Evolutionary conservation across 805 yeast genomes (phyloP), one percentile per base, ranked within the genome.

Genomic region (Candida nitratophila): DNA sequence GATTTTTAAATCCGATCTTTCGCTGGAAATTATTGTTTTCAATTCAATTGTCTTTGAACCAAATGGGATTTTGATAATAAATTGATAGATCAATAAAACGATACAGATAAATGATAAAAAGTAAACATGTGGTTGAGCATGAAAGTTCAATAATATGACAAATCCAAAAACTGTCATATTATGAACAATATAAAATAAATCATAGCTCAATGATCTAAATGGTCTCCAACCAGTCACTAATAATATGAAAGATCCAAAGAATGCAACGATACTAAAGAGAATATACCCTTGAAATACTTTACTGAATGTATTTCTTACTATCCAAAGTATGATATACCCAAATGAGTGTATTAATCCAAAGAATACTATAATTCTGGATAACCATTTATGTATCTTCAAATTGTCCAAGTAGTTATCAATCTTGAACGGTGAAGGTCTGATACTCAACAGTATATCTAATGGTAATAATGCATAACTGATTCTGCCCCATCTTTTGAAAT

Each of bases 71-170:
- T 75, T 65, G 16, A 60, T 52, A 11, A 55, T 50, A 4, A 71
- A 43, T 46, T 74, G 80, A 37, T 61, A 61, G 3, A 53, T 40
- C 12, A 78, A 48, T 15, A 73, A 41, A 0, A 47, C 4, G 2
- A 57, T 33, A 40, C 63, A 61, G 3, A 68, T 15, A 2, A 57
- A 19, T 4, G 69, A 55, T 33, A 61, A 62, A 17, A 67, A 49
- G 0, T 64, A 52, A 1, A 83, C 85, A 1, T 81, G 80, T 0
- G 91, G 91, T 47, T 91, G 71, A 1, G 93, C 86, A 61, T 85
- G 95, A 42, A 74, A 64, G 1, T 70, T 67, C 5, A 77, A 68
- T 21, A 77, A 50, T 1, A 68, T 50, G 4, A 81, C 60, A 44
- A 74, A 67, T 1, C 63, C 27, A 61, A 76, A 64, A 9, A 77